phyloP scores from a whole-genome alignment of 78 protist genomes.

The Dictyostelium citrinum region DNA sequence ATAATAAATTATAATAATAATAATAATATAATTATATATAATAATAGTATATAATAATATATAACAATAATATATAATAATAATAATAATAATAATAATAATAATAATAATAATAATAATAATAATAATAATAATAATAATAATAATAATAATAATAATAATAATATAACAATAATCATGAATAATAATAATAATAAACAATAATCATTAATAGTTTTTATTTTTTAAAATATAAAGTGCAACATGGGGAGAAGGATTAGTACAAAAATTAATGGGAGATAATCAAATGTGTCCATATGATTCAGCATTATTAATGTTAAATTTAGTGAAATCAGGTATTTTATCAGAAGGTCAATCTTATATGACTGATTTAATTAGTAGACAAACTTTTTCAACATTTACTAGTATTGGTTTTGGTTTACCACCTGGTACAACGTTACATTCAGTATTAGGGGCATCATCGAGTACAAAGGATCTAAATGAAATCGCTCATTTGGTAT shows the following conservation, averaged over 20 bases:
- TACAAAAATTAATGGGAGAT: constrained; percentile 6
- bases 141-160: not conserved
- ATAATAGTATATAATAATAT: too few relatives aligned
- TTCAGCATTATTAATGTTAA: constrained; percentile 55
- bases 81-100: too few relatives aligned
- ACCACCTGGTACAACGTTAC: constrained; percentile 55
- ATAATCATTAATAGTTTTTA: too few relatives aligned
- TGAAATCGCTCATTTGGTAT: constrained; percentile 53
- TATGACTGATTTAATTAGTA: constrained; percentile 29
- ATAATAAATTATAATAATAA: not conserved
- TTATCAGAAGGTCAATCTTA: constrained; percentile 36
- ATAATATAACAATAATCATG: too few relatives aligned
- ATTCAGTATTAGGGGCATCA: constrained; percentile 42
- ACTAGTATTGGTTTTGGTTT: constrained; percentile 68
- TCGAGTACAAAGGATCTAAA: constrained; percentile 17
- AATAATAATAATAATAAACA: too few relatives aligned
- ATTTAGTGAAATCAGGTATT: constrained; percentile 12
- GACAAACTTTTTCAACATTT: constrained; percentile 51
- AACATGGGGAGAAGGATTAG: constrained; percentile 13
- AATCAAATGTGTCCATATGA: constrained; percentile 51
- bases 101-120: too few relatives aligned
- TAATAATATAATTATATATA: too few relatives aligned
- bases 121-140: too few relatives aligned
- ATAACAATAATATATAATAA: not conserved
- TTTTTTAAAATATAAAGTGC: too few relatives aligned